These are phyloP conservation scores for Panellus pusillus DNA, from an alignment of 768 basidiomycete species.

Conservation along the genomic window DNA sequence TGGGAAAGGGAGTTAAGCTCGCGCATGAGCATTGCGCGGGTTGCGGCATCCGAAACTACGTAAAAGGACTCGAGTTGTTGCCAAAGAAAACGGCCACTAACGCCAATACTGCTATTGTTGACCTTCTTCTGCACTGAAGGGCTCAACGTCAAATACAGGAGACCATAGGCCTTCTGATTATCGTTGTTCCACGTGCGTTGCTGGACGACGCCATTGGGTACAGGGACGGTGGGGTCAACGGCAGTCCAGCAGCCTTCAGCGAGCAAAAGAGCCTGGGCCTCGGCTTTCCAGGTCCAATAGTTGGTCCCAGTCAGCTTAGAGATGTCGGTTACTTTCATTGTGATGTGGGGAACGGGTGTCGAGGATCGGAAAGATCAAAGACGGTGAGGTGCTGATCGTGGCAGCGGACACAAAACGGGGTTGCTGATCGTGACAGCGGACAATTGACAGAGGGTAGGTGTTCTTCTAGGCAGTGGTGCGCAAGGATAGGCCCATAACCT, in stretches of 20 bases:
- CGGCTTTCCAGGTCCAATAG: not conserved
- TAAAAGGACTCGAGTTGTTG: not conserved
- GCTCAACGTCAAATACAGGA: not conserved
- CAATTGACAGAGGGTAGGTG: not conserved
- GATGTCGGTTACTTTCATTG: not conserved
- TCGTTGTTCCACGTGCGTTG: not conserved
- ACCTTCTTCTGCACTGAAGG: not conserved
- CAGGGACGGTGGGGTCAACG: not conserved
- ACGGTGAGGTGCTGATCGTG: not conserved
- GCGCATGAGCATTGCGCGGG: slow-evolving; percentile 1
- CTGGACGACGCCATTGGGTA: not conserved
- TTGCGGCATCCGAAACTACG: not conserved
- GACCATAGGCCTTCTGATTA: not conserved
- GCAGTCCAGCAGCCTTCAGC: too few relatives aligned
- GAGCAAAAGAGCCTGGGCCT: too few relatives aligned
- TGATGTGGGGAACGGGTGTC: not conserved
- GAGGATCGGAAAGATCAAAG: not conserved
- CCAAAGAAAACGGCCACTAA: not conserved
- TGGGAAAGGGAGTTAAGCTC: not conserved
- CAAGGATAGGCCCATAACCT: too few relatives aligned
- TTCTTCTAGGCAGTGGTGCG: not conserved
- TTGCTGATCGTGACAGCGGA: slow-evolving; percentile 6
- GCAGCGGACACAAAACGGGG: not conserved
- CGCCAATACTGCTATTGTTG: not conserved
- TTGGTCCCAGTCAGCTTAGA: not conserved